A percentile compares a stretch with the other conserved stretches of the same genome.
These are phyloP conservation scores for Piper longum DNA, from an alignment of 164 flowering plant genomes.

Conservation along the genomic window DNA sequence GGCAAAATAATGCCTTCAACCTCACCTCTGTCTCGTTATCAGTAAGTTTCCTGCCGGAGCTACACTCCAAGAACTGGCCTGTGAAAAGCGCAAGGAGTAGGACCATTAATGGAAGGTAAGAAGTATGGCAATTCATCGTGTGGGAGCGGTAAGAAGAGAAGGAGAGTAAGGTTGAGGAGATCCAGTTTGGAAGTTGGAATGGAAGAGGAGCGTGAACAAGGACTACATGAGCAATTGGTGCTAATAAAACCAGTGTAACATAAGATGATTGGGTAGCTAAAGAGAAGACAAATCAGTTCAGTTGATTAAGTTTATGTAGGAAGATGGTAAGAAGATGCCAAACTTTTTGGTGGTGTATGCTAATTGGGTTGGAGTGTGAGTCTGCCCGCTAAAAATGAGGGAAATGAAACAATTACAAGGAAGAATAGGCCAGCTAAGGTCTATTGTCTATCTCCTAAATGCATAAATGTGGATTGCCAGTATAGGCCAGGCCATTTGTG, in stretches of 20 bases:
- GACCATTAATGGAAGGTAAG: conserved; percentile 5
- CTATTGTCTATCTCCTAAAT: neutral
- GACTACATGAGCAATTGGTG: neutral
- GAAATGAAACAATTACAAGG: neutral
- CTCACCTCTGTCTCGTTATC: conserved; percentile 2
- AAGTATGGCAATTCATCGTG: conserved; percentile 4
- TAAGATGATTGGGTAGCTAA: neutral
- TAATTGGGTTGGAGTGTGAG: neutral
- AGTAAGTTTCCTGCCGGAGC: conserved; percentile 5
- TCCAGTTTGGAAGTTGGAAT: neutral
- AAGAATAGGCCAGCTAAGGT: neutral
- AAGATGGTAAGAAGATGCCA: neutral
- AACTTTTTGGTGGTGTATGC: neutral
- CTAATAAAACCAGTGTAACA: neutral
- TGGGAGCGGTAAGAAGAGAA: neutral
- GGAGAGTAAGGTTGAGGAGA: neutral
- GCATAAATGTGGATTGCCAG: neutral
- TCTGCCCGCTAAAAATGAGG: neutral
- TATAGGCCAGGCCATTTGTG: neutral
- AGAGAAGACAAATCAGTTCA: neutral
- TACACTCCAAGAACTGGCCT: conserved; percentile 8
- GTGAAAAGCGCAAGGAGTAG: conserved; percentile 12
- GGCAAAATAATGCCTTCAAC: neutral
- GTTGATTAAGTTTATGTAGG: neutral
- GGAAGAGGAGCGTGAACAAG: neutral